phyloP scores from a whole-genome alignment of 805 yeast species.

The Starmerella geochares region DNA sequence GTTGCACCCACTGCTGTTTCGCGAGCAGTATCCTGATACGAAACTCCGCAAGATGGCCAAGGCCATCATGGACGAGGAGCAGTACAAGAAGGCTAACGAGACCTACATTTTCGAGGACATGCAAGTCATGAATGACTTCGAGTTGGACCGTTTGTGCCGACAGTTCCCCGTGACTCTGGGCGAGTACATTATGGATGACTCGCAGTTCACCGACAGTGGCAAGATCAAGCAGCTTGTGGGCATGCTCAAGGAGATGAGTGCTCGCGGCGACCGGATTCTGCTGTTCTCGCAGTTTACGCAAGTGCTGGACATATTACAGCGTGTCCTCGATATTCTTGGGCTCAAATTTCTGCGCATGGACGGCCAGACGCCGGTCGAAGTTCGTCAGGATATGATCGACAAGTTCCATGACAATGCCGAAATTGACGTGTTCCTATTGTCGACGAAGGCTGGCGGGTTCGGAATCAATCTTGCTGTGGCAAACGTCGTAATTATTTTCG shows the following conservation, averaged over 20 bases:
- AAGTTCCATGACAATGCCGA: conserved; percentile 69
- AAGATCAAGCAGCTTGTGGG: conserved; percentile 52
- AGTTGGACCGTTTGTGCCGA: conserved; percentile 62
- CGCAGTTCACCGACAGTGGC: conserved; percentile 61
- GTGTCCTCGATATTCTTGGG: conserved; percentile 50
- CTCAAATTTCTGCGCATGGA: conserved; percentile 76
- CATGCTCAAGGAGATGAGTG: conserved; percentile 43
- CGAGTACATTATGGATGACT: conserved; percentile 42
- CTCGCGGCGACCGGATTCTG: conserved; percentile 53
- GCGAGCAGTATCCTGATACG: conserved; percentile 51
- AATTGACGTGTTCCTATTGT: conserved; percentile 75
- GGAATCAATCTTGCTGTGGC: conserved; percentile 96
- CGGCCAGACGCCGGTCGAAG: conserved; percentile 89
- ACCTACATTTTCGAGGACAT: conserved; percentile 81
- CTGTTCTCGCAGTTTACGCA: conserved; percentile 90
- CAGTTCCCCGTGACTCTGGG: conserved; percentile 58
- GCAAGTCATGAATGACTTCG: conserved; percentile 90
- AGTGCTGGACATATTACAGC: conserved; percentile 77
- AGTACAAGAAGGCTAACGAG: conserved; percentile 65
- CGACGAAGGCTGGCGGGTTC: conserved; percentile 97
- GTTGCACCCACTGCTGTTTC: conserved; percentile 78
- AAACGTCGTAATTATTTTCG: conserved; percentile 80
- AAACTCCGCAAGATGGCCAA: conserved; percentile 57
- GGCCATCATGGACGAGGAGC: conserved; percentile 70
- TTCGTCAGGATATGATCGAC: conserved; percentile 85